Conservation (phyloP, 306 rosid species). For the Citrullus mucosospermus region DNA sequence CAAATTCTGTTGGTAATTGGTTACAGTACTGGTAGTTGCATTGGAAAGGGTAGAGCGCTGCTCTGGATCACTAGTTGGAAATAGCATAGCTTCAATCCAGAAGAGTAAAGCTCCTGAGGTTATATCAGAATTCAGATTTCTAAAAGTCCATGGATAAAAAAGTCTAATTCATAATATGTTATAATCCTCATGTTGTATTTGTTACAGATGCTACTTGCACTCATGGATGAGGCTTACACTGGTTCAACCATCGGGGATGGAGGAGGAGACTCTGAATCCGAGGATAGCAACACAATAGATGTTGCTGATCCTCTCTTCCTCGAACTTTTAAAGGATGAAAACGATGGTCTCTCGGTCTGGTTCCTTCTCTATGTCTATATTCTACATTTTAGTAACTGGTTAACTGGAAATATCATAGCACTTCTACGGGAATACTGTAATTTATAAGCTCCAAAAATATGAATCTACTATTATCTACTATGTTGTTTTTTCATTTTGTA, state of each 20-base stretch:
- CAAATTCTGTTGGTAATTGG: conserved; percentile 7
- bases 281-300: conserved; percentile 61
- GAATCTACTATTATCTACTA: background rate
- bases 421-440: background rate
- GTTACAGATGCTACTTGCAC: conserved; percentile 86
- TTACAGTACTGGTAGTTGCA: conserved; percentile 75
- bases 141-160: background rate
- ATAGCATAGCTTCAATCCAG: conserved; percentile 83
- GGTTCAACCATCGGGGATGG: conserved; percentile 92
- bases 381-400: background rate
- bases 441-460: background rate
- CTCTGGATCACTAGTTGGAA: conserved; percentile 82
- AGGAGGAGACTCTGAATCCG: conserved; percentile 87
- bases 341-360: conserved; percentile 85
- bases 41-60: conserved; percentile 80
- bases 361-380: conserved; percentile 4
- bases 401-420: conserved; percentile 2
- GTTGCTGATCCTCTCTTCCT: conserved; percentile 80
- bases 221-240: conserved; percentile 98
- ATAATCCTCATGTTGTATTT: conserved; percentile 6
- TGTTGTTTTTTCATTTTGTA: no score
- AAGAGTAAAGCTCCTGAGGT: conserved; percentile 96
- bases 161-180: conserved; percentile 9
- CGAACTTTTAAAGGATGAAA: conserved; percentile 93
- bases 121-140: background rate